Conservation (phyloP, 2,329 filamentous ascomycete genomes). For the Emydomyces testavorans region DNA sequence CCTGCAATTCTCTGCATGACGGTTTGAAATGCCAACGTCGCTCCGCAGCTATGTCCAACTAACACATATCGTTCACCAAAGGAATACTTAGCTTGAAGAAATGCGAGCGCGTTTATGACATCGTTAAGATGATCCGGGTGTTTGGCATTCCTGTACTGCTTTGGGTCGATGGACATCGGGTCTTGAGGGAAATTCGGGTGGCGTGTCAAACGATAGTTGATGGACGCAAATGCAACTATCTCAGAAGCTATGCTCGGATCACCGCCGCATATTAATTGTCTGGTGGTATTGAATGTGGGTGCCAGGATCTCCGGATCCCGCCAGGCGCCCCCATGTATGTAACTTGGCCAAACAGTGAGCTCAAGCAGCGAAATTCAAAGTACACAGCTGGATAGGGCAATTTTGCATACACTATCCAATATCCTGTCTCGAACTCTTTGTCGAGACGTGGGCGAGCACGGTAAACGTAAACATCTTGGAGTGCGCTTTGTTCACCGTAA, state of each 20-base stretch:
- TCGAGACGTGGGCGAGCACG: slow-evolving; percentile 6
- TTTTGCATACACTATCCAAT: slow-evolving; percentile 33
- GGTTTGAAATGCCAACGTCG: slow-evolving; percentile 36
- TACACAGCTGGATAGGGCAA: not conserved
- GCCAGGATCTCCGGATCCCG: slow-evolving; percentile 35
- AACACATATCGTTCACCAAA: slow-evolving; percentile 35
- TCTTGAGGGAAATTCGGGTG: slow-evolving; percentile 34
- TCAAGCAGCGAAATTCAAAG: not conserved
- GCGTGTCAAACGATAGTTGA: slow-evolving; percentile 38
- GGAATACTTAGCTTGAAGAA: slow-evolving; percentile 32
- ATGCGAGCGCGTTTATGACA: slow-evolving; percentile 30
- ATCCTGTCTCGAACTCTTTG: slow-evolving; percentile 19
- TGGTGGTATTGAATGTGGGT: slow-evolving; percentile 27
- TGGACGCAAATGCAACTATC: slow-evolving; percentile 34
- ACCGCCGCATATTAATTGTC: slow-evolving; percentile 22
- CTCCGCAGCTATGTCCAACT: slow-evolving; percentile 38
- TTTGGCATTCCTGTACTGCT: slow-evolving; percentile 27
- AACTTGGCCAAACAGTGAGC: slow-evolving; percentile 21
- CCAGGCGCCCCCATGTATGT: slow-evolving; percentile 42
- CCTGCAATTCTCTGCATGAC: slow-evolving; percentile 26
- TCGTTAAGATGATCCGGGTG: slow-evolving; percentile 39
- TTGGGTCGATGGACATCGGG: slow-evolving; percentile 19
- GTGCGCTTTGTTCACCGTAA: slow-evolving; percentile 21
- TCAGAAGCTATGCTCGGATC: slow-evolving; percentile 11
- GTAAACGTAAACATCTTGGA: slow-evolving; percentile 28